Conservation (phyloP, 2,329 filamentous ascomycete genomes). For the Colletotrichum gloeosporioides region DNA sequence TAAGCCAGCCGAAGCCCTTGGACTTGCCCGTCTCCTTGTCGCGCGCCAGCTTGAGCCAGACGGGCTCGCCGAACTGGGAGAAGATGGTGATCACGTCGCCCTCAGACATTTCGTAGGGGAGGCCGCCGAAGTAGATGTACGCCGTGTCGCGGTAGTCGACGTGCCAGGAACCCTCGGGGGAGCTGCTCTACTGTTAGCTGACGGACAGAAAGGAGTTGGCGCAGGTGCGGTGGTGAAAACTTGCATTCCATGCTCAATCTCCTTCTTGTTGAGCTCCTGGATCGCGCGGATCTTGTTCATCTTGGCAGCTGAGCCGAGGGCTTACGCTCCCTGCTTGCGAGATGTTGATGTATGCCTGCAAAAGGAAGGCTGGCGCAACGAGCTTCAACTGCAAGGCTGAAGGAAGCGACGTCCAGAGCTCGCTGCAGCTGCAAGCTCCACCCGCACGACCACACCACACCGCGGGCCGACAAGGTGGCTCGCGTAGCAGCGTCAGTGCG, state of each 20-base stretch:
- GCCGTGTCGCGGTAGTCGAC: conserved; percentile 97
- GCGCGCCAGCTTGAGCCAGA: conserved; percentile 88
- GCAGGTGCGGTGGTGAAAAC: conserved; percentile 33
- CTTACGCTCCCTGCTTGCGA: neutral
- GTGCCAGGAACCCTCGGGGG: conserved; percentile 92
- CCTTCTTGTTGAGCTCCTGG: conserved; percentile 89
- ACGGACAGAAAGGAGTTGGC: neutral
- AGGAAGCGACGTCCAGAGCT: neutral
- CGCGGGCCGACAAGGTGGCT: neutral
- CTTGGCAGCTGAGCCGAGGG: conserved; percentile 20
- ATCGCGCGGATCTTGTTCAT: conserved; percentile 98
- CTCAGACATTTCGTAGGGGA: conserved; percentile 91
- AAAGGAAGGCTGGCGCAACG: neutral
- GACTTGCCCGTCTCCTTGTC: conserved; percentile 98
- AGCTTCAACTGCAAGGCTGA: conserved; percentile 18
- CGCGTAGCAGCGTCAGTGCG: conserved; percentile 12
- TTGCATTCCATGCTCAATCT: conserved; percentile 87
- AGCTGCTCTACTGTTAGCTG: conserved; percentile 51
- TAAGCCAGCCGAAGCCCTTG: conserved; percentile 92
- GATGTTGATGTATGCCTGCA: neutral
- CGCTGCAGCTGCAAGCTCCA: conserved; percentile 7
- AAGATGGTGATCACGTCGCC: conserved; percentile 97
- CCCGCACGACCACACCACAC: neutral
- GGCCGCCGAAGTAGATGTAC: conserved; percentile 93
- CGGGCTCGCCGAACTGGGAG: conserved; percentile 94